These are phyloP conservation scores for Arthrinium phaeospermum DNA, from an alignment of 2,329 filamentous ascomycete genomes.

Conservation along the genomic window DNA sequence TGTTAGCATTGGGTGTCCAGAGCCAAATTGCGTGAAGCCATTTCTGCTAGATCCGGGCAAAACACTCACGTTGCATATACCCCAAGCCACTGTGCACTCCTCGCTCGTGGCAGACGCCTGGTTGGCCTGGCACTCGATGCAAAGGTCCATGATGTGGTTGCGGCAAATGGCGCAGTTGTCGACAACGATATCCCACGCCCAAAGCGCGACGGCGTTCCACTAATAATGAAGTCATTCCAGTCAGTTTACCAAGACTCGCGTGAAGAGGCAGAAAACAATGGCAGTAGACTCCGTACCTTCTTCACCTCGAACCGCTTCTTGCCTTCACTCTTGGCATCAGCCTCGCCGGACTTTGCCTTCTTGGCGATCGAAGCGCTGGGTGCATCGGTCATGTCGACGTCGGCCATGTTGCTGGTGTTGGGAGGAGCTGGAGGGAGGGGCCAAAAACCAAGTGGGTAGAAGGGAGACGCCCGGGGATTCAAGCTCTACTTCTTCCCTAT, in stretches of 20 bases:
- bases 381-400: conserved; percentile 96
- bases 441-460: not conserved
- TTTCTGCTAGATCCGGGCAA: not conserved
- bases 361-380: conserved; percentile 59
- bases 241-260: conserved; percentile 19
- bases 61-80: conserved; percentile 92
- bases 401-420: conserved; percentile 69
- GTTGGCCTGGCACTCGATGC: conserved; percentile 98
- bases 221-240: conserved; percentile 44
- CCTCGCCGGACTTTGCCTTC: conserved; percentile 49
- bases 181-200: conserved; percentile 99
- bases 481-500: conserved; percentile 19
- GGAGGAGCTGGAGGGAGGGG: not conserved
- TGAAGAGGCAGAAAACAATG: not conserved
- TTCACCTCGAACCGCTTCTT: conserved; percentile 99
- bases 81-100: conserved; percentile 98
- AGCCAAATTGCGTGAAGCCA: not conserved
- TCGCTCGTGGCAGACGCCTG: conserved; percentile 96
- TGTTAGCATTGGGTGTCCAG: conserved; percentile 41
- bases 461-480: conserved; percentile 15
- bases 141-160: conserved; percentile 99
- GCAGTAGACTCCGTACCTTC: conserved; percentile 69
- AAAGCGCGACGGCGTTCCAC: conserved; percentile 98
- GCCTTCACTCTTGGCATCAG: conserved; percentile 63
- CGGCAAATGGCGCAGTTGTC: conserved; percentile 99